Base-by-base conservation (phyloP, 106 monocot species). In the Phalaenopsis aphrodite region DNA sequence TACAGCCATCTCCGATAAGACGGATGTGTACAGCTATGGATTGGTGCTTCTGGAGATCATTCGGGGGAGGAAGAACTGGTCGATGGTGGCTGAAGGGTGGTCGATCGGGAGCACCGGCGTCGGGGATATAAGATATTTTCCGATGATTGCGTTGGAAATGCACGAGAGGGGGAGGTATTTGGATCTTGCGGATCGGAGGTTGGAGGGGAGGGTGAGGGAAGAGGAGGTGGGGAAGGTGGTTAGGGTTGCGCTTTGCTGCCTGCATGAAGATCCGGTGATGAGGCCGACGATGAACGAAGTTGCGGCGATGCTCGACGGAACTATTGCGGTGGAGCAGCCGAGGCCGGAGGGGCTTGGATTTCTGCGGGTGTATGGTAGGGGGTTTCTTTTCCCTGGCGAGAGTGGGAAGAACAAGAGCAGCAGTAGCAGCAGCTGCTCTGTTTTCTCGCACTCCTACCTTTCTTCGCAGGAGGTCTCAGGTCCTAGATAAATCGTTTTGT, bases 1-100 rank as follows among this genome's bases (percentile, higher is more conserved):
- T 86, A 79, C 95, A 0, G 81, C 95, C 47, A 92, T 95, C 77
- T 84, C 92, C 3, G 92, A 95, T 66, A 56, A 80, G 46, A 90
- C 90, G 67, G 95, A 95, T 79, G 92, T 95, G 30, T 95, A 95
- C 84, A 95, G 92, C 87, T 95, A 80, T 73, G 95, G 92, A 46
- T 92, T 95, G 95, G 92, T 95, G 5, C 78, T 95, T 72, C 85
- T 95, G 55, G 95, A 95, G 83, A 64, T 95, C 46, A 79, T 95
- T 19, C 81, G 85, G 0, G 95, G 95, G 2, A 71, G 90, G 48
- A 92, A 90, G 87, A 95, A 95, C 81, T 73, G 87, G 24, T 79
- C 45, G 56, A 39, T 5, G 3, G 55, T n/a, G 24, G 71, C 3
- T 38, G 69, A 37, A 38, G 69, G 57, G 30, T 30, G 18, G 39